These are phyloP conservation scores for Teratosphaeria viscida DNA, from an alignment of 2,329 filamentous ascomycete species.

Conservation along the genomic window DNA sequence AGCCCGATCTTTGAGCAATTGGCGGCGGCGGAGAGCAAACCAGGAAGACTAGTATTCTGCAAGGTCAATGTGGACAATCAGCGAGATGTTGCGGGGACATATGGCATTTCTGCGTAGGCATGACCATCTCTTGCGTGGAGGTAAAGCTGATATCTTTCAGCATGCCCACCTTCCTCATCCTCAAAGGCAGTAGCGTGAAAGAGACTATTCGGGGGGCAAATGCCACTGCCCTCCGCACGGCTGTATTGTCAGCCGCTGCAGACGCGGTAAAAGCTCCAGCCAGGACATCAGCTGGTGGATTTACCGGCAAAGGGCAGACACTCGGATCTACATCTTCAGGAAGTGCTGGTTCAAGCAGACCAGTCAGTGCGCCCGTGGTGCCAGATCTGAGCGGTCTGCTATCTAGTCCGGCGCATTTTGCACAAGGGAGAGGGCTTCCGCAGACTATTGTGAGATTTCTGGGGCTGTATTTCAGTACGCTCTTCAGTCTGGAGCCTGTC, in stretches of 20 bases:
- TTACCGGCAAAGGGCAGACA: conserved; percentile 34
- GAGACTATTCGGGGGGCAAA: conserved; percentile 41
- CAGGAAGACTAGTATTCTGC: conserved; percentile 39
- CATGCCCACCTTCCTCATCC: conserved; percentile 42
- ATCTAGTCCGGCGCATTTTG: conserved; percentile 18
- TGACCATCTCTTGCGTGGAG: background rate
- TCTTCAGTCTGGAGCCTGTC: conserved; percentile 36
- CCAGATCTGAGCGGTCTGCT: conserved; percentile 12
- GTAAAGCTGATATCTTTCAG: conserved; percentile 5
- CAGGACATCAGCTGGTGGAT: conserved; percentile 21
- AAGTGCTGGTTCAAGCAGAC: conserved; percentile 12
- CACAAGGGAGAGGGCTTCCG: conserved; percentile 25
- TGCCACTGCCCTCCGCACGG: conserved; percentile 36
- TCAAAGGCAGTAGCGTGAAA: conserved; percentile 33
- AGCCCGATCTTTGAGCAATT: conserved; percentile 42
- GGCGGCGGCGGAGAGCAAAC: conserved; percentile 39
- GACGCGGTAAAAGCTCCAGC: conserved; percentile 30
- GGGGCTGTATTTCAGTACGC: conserved; percentile 35
- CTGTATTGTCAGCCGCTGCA: conserved; percentile 34
- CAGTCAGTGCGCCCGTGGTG: conserved; percentile 20
- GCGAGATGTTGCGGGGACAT: conserved; percentile 38
- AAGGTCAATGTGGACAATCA: conserved; percentile 48
- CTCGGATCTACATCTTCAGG: conserved; percentile 20
- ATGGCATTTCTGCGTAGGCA: conserved; percentile 37
- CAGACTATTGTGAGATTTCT: conserved; percentile 35